Conservation (phyloP, 148 eudicot genomes). For the Rhododendron ferrugineum region DNA sequence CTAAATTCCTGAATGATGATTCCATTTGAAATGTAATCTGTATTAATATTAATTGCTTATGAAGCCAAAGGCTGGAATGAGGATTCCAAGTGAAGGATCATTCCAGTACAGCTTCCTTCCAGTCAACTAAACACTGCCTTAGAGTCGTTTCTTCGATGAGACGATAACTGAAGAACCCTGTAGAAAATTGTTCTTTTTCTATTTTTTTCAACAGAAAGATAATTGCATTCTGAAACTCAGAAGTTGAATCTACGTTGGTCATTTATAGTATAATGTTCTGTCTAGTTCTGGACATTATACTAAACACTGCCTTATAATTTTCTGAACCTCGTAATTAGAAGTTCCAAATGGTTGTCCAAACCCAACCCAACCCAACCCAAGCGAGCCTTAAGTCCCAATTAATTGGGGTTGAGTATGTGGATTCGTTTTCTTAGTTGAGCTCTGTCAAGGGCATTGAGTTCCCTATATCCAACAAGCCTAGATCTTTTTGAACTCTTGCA, state of each 20-base stretch:
- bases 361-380: too few relatives aligned
- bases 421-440: not conserved
- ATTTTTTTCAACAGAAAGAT: not conserved
- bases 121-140: not conserved
- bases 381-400: not conserved
- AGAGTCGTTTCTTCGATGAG: not conserved
- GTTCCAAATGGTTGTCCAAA: not conserved
- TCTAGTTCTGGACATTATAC: not conserved
- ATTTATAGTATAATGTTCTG: not conserved
- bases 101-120: not conserved
- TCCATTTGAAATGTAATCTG: not conserved
- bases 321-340: slow-evolving; percentile 2
- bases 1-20: not conserved
- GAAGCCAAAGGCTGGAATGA: not conserved
- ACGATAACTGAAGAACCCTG: not conserved
- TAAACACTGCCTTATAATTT: too few relatives aligned
- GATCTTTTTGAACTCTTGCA: not conserved
- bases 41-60: not conserved
- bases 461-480: not conserved
- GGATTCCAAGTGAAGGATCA: not conserved
- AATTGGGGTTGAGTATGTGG: not conserved
- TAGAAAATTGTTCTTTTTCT: not conserved
- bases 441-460: not conserved
- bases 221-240: not conserved
- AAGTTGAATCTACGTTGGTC: not conserved